Conservation (phyloP, 345 rosid species). For the Citrus trifoliata region DNA sequence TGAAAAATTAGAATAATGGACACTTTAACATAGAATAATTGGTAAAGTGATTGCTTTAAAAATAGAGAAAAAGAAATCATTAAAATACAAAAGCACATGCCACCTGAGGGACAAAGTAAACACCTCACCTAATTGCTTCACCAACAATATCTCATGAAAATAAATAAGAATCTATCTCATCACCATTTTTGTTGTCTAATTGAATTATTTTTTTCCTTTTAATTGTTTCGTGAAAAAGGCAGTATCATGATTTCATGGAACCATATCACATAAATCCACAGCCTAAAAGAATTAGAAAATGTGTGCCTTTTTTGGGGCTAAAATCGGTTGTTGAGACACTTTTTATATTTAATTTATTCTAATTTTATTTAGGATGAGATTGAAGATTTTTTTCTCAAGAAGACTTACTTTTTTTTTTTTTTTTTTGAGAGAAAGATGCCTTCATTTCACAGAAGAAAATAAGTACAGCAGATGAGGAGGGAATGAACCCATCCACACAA, state of each 20-base stretch:
- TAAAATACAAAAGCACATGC: neutral
- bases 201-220: too few species aligned
- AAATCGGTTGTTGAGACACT: neutral
- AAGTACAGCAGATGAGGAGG: too few species aligned
- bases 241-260: neutral
- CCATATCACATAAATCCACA: neutral
- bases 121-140: conserved; percentile 2
- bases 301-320: neutral
- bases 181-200: neutral
- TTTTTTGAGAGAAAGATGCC: too few species aligned
- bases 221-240: too few species aligned
- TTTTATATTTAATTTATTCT: too few species aligned
- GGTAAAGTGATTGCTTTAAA: neutral
- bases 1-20: neutral
- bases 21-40: neutral
- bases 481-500: too few species aligned
- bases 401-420: too few species aligned
- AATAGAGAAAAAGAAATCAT: too few species aligned
- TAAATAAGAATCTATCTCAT: neutral
- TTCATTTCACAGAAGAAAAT: too few species aligned
- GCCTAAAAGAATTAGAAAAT: neutral
- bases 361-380: neutral
- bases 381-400: neutral
- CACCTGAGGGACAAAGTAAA: neutral
- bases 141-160: neutral